Evolutionary conservation across 2,329 filamentous ascomycete species (phyloP).

Genomic region (Didymella keratinophila): DNA sequence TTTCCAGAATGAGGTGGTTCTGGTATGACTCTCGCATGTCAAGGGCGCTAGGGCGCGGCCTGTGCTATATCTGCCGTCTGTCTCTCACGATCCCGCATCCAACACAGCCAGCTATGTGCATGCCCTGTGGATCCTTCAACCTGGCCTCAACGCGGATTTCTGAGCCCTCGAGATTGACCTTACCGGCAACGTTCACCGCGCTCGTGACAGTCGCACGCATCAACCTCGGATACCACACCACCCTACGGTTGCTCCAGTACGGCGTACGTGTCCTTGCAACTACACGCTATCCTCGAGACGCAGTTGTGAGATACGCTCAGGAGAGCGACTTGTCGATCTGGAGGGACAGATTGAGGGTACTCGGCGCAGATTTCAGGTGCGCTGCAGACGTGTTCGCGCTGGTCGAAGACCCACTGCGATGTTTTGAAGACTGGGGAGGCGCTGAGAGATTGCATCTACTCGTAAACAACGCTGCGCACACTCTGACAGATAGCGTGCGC

Average conservation of each 20-base stretch:
- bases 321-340: background rate
- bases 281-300: background rate
- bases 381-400: background rate
- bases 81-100: background rate
- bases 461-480: background rate
- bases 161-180: background rate
- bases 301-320: background rate
- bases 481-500: background rate
- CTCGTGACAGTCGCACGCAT: background rate
- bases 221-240: background rate
- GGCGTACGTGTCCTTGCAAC: background rate
- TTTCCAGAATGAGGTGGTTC: background rate
- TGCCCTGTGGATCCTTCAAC: background rate
- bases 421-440: background rate
- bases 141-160: background rate
- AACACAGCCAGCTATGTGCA: slow-evolving; percentile 2
- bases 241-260: background rate
- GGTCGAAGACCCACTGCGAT: background rate
- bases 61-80: slow-evolving; percentile 4
- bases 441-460: background rate
- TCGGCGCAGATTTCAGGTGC: background rate
- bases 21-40: background rate
- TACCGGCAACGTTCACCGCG: background rate
- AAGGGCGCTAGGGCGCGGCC: background rate
- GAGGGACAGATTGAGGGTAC: background rate